phyloP scores from a whole-genome alignment of 805 yeast species.

The Maudiozyma barnettii region DNA sequence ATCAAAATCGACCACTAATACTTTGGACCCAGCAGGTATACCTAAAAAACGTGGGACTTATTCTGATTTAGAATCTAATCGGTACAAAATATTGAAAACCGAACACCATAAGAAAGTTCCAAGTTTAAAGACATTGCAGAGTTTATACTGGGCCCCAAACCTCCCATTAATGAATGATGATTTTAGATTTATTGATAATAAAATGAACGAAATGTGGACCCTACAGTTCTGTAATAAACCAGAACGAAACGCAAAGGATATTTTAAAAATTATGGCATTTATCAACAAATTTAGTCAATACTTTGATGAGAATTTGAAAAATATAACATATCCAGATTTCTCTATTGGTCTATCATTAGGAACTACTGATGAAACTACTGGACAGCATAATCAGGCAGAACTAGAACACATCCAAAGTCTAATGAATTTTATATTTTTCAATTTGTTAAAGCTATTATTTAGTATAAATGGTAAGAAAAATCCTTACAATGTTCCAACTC shows the following conservation, averaged over 20 bases:
- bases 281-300: slow-evolving; percentile 21
- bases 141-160: slow-evolving; percentile 22
- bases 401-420: slow-evolving; percentile 18
- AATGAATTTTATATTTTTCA: slow-evolving; percentile 21
- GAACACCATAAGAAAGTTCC: background rate
- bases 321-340: slow-evolving; percentile 25
- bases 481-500: slow-evolving; percentile 1
- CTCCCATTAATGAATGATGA: slow-evolving; percentile 17
- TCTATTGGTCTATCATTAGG: slow-evolving; percentile 24
- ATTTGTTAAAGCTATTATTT: slow-evolving; percentile 19
- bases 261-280: slow-evolving; percentile 25
- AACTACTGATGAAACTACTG: slow-evolving; percentile 4
- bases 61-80: background rate
- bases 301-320: slow-evolving; percentile 16
- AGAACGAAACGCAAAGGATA: slow-evolving; percentile 22
- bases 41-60: slow-evolving; percentile 1
- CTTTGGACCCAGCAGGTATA: slow-evolving; percentile 1
- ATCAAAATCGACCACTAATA: background rate
- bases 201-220: background rate
- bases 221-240: slow-evolving; percentile 6
- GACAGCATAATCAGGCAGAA: slow-evolving; percentile 6
- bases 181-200: slow-evolving; percentile 2
- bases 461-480: slow-evolving; percentile 1
- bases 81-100: background rate
- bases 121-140: background rate